These are phyloP conservation scores for Micractinium conductrix DNA, from an alignment of 139 green algal species.

Conservation along the genomic window DNA sequence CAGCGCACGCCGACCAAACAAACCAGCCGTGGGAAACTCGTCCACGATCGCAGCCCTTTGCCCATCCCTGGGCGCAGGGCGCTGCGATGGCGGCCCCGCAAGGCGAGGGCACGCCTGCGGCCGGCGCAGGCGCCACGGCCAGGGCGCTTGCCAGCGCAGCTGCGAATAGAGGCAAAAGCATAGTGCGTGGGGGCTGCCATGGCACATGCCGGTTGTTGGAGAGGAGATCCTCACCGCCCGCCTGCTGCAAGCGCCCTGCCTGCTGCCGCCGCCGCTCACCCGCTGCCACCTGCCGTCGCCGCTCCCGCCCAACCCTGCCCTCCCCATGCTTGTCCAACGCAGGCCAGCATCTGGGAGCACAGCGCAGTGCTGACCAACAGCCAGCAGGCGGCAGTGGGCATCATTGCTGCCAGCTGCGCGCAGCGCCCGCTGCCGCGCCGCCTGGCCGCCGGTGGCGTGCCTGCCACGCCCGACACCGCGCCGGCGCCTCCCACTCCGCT, in stretches of 20 bases:
- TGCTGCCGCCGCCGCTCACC: neutral
- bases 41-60: too few relatives aligned
- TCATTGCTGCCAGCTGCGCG: conserved; percentile 54
- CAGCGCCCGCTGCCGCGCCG: conserved; percentile 68
- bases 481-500: conserved; percentile 1
- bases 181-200: conserved; percentile 33
- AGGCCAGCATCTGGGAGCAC: conserved; percentile 75
- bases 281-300: too few relatives aligned
- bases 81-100: too few relatives aligned
- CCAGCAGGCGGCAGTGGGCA: conserved; percentile 68
- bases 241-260: too few relatives aligned
- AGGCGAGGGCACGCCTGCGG: too few relatives aligned
- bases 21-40: too few relatives aligned
- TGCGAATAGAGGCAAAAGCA: conserved; percentile 55
- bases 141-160: neutral
- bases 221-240: neutral
- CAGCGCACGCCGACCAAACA: too few relatives aligned
- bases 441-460: neutral
- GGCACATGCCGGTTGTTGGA: neutral
- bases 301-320: neutral
- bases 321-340: neutral
- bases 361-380: conserved; percentile 62
- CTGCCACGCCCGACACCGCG: neutral
- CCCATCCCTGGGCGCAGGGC: too few relatives aligned
- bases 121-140: neutral